Evolutionary conservation across 2,329 filamentous ascomycete genomes (phyloP).

Genomic region (Xenosphaeropsis pyriputrescens): DNA sequence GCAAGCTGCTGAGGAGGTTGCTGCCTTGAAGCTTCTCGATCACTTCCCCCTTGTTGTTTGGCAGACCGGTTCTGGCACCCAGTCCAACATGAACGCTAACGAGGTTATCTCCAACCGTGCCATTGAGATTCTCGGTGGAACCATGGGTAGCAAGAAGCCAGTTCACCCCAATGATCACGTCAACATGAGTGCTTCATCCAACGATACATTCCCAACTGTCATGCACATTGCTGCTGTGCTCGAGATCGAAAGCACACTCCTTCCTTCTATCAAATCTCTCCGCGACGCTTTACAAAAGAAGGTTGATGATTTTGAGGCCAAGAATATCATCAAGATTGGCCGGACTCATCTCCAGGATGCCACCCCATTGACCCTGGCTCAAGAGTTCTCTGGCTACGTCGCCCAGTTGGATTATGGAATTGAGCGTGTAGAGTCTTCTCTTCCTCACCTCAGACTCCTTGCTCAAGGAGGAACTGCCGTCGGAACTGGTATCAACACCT

Average conservation of each 20-base stretch:
- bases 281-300: conserved; percentile 77
- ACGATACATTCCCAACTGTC: conserved; percentile 98
- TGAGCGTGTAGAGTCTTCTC: conserved; percentile 66
- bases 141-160: conserved; percentile 93
- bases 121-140: conserved; percentile 90
- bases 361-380: conserved; percentile 84
- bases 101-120: conserved; percentile 99
- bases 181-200: conserved; percentile 97
- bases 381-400: conserved; percentile 97
- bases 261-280: conserved; percentile 72
- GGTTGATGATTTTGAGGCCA: conserved; percentile 69
- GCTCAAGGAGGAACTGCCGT: conserved; percentile 96
- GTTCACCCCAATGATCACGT: conserved; percentile 99
- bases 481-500: conserved; percentile 95
- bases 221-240: conserved; percentile 98
- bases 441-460: conserved; percentile 74
- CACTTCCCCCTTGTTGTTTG: conserved; percentile 98
- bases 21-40: conserved; percentile 82
- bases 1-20: conserved; percentile 86
- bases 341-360: conserved; percentile 96
- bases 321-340: conserved; percentile 96
- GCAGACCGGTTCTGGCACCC: conserved; percentile 97
- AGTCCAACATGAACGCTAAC: conserved; percentile 99
- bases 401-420: conserved; percentile 87
- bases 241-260: conserved; percentile 73